Percentiles rank a stretch among this genome's conserved stretches.
Conservation (phyloP, 139 green algal species). For the Protoeuglena noctilucae region DNA sequence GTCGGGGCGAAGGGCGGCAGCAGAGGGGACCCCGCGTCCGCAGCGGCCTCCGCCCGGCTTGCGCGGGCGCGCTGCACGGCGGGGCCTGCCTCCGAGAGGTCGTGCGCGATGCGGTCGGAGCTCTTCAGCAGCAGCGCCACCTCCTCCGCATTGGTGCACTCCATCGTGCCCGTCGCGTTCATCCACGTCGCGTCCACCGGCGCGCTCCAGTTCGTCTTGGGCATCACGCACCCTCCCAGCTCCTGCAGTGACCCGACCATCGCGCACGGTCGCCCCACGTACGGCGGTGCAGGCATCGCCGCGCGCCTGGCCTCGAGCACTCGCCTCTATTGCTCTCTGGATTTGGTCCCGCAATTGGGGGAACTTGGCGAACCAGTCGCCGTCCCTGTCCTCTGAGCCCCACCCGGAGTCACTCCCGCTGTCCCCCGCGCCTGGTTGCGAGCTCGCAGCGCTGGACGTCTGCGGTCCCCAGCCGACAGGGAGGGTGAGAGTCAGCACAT, state of each 20-base stretch:
- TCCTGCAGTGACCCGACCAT: too few species aligned
- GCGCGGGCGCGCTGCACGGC: conserved; percentile 10
- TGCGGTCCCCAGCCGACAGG: background rate
- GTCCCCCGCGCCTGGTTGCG: background rate
- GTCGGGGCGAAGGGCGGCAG: too few species aligned
- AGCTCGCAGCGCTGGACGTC: background rate
- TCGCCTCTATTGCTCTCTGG: conserved; percentile 30
- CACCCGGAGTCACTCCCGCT: background rate
- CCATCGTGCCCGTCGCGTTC: conserved; percentile 21
- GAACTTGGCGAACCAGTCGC: conserved; percentile 5
- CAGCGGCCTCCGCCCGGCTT: too few species aligned
- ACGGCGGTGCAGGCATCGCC: too few species aligned
- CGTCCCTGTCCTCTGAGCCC: conserved; percentile 11
- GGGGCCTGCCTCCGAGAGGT: conserved; percentile 54
- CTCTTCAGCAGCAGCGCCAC: conserved; percentile 73
- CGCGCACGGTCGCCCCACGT: too few species aligned
- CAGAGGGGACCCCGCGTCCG: too few species aligned
- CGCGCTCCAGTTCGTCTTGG: conserved; percentile 83
- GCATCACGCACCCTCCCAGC: conserved; percentile 54
- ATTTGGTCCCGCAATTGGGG: conserved; percentile 23
- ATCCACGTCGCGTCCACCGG: conserved; percentile 82
- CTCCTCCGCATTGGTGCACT: conserved; percentile 47
- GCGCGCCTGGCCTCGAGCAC: too few species aligned
- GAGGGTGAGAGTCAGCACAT: background rate
- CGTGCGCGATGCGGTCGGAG: conserved; percentile 68